These are phyloP conservation scores for Chytriomyces sp. DNA, from an alignment of 192 early-diverging fungal genomes.

Conservation along the genomic window DNA sequence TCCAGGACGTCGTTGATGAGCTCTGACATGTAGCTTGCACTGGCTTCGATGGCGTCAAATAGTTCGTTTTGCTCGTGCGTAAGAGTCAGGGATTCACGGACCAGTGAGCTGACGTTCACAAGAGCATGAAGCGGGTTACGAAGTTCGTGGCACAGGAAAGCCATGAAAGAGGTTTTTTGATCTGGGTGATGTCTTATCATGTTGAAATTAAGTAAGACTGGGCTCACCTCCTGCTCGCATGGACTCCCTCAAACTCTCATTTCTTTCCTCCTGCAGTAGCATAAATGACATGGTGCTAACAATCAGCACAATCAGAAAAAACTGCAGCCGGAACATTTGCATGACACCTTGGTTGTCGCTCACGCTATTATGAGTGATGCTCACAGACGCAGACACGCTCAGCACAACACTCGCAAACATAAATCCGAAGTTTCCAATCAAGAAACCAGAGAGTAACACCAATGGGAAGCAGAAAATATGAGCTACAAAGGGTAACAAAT, in stretches of 20 bases:
- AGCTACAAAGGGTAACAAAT: background rate
- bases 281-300: conserved; percentile 2
- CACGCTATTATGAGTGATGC: background rate
- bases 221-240: background rate
- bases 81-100: conserved; percentile 3
- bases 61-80: conserved; percentile 1
- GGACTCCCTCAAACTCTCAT: too few relatives aligned
- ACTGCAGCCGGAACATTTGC: background rate
- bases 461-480: conserved; percentile 10
- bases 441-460: background rate
- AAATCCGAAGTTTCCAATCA: background rate
- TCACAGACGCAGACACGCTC: background rate
- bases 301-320: conserved; percentile 1
- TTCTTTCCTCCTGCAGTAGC: background rate
- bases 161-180: conserved; percentile 24
- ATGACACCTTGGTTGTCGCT: background rate
- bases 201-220: too few relatives aligned
- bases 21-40: conserved; percentile 21
- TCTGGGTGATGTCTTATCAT: too few relatives aligned
- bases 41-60: conserved; percentile 11
- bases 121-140: conserved; percentile 26
- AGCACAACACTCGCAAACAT: background rate
- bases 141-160: conserved; percentile 31
- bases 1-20: conserved; percentile 29
- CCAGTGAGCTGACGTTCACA: conserved; percentile 2